Conservation (phyloP, 768 basidiomycete species). For the Tylopilus intermedius region DNA sequence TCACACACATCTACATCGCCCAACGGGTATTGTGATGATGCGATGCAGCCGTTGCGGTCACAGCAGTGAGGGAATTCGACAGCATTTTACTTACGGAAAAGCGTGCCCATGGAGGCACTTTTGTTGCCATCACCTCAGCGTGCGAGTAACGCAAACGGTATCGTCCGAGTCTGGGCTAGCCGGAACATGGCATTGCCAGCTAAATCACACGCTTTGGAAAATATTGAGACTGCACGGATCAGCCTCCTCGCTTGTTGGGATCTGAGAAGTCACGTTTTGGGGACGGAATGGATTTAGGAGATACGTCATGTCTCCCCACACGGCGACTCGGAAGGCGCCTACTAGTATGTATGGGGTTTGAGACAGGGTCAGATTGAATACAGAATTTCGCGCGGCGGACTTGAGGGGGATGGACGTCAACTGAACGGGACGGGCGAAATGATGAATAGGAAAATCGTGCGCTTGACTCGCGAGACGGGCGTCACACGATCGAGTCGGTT, state of each 20-base stretch:
- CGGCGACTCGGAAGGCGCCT: slow-evolving; percentile 13
- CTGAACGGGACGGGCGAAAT: slow-evolving; percentile 2
- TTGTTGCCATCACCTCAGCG: slow-evolving; percentile 12
- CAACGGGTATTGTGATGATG: slow-evolving; percentile 14
- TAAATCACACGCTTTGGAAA: slow-evolving; percentile 8
- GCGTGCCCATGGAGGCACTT: slow-evolving; percentile 12
- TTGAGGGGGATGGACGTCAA: slow-evolving; percentile 11
- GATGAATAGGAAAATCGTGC: slow-evolving; percentile 9
- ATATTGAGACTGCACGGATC: slow-evolving; percentile 7
- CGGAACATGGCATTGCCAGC: slow-evolving; percentile 9
- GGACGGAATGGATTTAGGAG: slow-evolving; percentile 6
- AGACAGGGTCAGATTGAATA: slow-evolving; percentile 15
- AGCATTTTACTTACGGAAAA: slow-evolving; percentile 16
- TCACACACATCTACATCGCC: neutral
- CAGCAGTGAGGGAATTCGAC: slow-evolving; percentile 15
- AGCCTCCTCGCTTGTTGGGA: slow-evolving; percentile 4
- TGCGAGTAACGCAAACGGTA: slow-evolving; percentile 16
- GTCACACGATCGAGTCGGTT: slow-evolving; percentile 3
- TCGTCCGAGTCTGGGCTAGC: slow-evolving; percentile 11
- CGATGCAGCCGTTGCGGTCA: slow-evolving; percentile 11
- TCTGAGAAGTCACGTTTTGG: slow-evolving; percentile 10
- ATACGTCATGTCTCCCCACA: slow-evolving; percentile 25
- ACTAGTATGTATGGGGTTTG: neutral
- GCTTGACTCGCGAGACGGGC: neutral
- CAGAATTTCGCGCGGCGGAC: slow-evolving; percentile 18